phyloP scores from a whole-genome alignment of 1,139 yeast genomes.

The Protomyces macrosporus region DNA sequence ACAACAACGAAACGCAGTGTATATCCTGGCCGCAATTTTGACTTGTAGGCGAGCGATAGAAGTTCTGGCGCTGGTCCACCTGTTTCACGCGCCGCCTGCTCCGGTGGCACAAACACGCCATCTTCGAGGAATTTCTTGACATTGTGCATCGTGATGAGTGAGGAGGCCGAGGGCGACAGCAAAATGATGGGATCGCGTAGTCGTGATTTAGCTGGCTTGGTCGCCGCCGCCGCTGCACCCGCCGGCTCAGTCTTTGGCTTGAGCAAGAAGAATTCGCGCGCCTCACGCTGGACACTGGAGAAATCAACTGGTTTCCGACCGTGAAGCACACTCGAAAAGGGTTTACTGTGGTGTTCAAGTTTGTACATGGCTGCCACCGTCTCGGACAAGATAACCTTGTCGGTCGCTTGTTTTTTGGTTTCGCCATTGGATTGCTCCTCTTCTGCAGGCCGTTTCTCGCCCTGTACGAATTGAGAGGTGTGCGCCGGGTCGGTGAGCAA shows the following conservation, averaged over 20 bases:
- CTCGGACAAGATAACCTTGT: slow-evolving; percentile 13
- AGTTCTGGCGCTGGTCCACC: slow-evolving; percentile 31
- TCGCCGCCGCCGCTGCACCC: slow-evolving; percentile 4
- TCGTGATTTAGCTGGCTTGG: slow-evolving; percentile 14
- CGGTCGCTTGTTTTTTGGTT: slow-evolving; percentile 21
- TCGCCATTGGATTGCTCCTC: slow-evolving; percentile 28
- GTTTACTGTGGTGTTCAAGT: slow-evolving; percentile 47
- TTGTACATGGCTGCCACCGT: slow-evolving; percentile 38
- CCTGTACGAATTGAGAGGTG: background rate
- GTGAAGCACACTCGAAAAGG: slow-evolving; percentile 74
- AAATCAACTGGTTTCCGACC: slow-evolving; percentile 53
- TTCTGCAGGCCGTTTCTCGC: background rate
- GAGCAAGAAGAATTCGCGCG: slow-evolving; percentile 30
- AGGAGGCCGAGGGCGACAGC: slow-evolving; percentile 91
- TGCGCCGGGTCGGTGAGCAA: slow-evolving; percentile 21
- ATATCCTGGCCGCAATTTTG: slow-evolving; percentile 49
- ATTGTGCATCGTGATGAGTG: slow-evolving; percentile 73
- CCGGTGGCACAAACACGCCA: slow-evolving; percentile 64
- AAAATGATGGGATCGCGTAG: slow-evolving; percentile 79
- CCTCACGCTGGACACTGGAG: slow-evolving; percentile 34
- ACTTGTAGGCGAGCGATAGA: slow-evolving; percentile 47
- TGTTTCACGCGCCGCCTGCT: slow-evolving; percentile 34
- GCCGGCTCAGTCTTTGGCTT: slow-evolving; percentile 16
- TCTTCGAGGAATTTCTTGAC: slow-evolving; percentile 75
- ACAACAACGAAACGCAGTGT: slow-evolving; percentile 69